Evolutionary conservation across 148 eudicot genomes (phyloP), one percentile per base, ranked within the genome.

Genomic region (Mesembryanthemum crystallinum): DNA sequence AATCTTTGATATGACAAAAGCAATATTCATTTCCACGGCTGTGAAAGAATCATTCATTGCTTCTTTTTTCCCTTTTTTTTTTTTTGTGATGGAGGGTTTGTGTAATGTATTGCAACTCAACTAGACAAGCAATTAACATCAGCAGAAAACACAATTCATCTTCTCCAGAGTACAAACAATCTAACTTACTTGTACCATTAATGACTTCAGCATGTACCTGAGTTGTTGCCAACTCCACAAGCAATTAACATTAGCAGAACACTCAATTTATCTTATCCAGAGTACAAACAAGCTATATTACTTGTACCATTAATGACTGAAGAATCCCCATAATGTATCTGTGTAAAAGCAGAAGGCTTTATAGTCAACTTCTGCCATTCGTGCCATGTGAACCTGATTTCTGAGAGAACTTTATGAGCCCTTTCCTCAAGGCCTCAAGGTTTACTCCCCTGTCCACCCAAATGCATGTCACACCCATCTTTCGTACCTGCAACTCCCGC

Each of bases 381-480:
- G 20, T 51, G 64, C 60, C 60, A 13, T 30, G 69, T 27, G 47
- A 65, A 37, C 49, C 25, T 45, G 57, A 75, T 66, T 55, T 75
- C 37, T 49, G 71, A 66, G 72, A 75, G 25, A 75, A 76, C 8
- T 67, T 42, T 67, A 65, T 37, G n/a, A 75, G 29, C 65, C 72
- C 73, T 67, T 29, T 54, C 71, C 65, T 55, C 42, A 57, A 67
- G 23, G 78, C 66, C 66, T 76, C 57, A 47, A 76, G 66, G 73
- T 57, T 58, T 61, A 76, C 27, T 58, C 66, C 78, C 52, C 54
- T 54, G 39, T 67, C 72, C 52, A 75, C 78, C 64, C 60, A 66
- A 75, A 75, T 28, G 52, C 64, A 65, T 65, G 72, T 75, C 20
- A 75, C 78, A 33, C 78, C 65, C 72, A 75, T 75, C 51, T 75